Percentiles rank a stretch among this genome's conserved stretches.
Conservation (phyloP, 1,284 basidiomycete species). For the Pascua sp. region DNA sequence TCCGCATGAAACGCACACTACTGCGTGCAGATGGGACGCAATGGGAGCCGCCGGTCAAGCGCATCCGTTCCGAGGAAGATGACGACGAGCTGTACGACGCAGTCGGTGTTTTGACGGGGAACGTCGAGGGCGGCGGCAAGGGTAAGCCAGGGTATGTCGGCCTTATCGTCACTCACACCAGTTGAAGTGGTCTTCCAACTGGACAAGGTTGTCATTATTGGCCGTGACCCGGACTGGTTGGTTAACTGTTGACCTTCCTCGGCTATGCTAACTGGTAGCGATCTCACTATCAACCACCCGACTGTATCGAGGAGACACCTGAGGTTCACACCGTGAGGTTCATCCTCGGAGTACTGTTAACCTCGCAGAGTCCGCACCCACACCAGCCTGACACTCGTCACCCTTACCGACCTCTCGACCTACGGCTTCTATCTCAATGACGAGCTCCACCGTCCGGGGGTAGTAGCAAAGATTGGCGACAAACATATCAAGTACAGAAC, state of each 20-base stretch:
- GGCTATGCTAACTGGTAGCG: not conserved
- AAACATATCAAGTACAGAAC: not conserved
- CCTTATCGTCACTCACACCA: not conserved
- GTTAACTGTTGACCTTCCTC: too few relatives aligned
- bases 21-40: too few relatives aligned
- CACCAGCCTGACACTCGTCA: constrained; percentile 13
- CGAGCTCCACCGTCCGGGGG: constrained; percentile 53
- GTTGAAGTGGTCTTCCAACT: not conserved
- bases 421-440: constrained; percentile 72
- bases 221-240: not conserved
- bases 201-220: not conserved
- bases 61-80: too few relatives aligned
- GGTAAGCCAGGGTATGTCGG: too few relatives aligned
- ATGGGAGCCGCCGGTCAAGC: too few relatives aligned
- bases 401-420: constrained; percentile 64
- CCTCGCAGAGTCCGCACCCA: constrained; percentile 15
- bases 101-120: not conserved
- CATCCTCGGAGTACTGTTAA: not conserved
- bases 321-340: constrained; percentile 17
- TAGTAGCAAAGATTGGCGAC: constrained; percentile 37
- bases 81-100: not conserved
- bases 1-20: too few relatives aligned
- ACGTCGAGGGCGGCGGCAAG: not conserved
- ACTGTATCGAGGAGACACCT: constrained; percentile 15
- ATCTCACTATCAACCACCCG: not conserved